Evolutionary conservation across 345 rosid species (phyloP).

Genomic region (Salix arbutifolia): DNA sequence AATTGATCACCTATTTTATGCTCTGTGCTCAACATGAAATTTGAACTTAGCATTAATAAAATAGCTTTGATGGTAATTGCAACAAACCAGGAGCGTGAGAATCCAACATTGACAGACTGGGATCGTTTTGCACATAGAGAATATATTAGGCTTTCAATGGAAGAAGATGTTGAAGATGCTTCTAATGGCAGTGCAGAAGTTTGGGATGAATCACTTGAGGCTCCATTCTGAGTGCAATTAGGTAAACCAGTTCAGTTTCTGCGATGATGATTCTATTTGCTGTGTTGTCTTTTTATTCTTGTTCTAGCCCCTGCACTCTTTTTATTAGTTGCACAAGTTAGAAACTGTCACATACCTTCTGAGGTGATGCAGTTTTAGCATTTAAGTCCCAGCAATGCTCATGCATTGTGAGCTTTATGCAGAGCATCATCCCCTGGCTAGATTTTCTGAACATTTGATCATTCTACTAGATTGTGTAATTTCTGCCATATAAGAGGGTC

Average conservation of each 20-base stretch:
- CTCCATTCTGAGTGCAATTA: constrained; percentile 61
- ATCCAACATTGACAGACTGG: constrained; percentile 96
- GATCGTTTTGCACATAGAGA: constrained; percentile 98
- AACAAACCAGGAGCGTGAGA: constrained; percentile 77
- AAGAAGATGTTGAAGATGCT: constrained; percentile 96
- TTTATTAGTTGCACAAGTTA: neutral
- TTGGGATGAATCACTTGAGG: constrained; percentile 97
- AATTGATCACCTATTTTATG: constrained; percentile 7
- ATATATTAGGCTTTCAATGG: constrained; percentile 96
- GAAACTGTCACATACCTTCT: neutral
- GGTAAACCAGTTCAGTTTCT: constrained; percentile 23
- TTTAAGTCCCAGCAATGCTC: neutral
- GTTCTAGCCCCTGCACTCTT: neutral
- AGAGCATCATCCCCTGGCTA: neutral
- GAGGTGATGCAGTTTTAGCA: neutral
- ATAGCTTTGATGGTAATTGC: neutral
- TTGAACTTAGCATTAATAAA: neutral
- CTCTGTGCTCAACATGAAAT: neutral
- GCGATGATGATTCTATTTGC: neutral
- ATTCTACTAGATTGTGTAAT: neutral
- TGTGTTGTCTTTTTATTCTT: neutral
- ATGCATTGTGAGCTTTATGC: neutral
- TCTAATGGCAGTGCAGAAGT: constrained; percentile 97
- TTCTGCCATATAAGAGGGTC: neutral
- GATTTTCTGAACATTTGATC: neutral